phyloP scores from a whole-genome alignment of 2,329 filamentous ascomycete genomes.

The Venturia aucupariae region DNA sequence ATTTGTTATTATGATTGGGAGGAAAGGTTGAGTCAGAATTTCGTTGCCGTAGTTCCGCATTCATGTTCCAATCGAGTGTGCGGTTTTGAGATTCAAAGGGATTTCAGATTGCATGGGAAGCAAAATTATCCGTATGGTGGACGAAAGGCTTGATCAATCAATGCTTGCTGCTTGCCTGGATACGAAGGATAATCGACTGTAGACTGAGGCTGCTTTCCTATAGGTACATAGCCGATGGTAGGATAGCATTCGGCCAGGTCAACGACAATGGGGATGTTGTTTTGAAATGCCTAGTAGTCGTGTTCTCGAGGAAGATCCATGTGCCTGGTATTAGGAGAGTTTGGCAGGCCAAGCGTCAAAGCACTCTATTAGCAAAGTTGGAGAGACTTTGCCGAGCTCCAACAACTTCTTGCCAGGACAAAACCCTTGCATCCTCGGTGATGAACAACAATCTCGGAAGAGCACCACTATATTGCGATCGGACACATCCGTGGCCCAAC shows the following conservation, averaged over 20 bases:
- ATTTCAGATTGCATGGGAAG: constrained; percentile 54
- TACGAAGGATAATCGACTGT: neutral
- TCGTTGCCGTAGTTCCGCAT: constrained; percentile 55
- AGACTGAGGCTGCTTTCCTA: too few species aligned
- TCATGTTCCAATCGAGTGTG: constrained; percentile 47
- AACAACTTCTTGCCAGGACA: neutral
- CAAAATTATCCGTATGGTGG: constrained; percentile 37
- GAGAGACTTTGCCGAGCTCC: too few species aligned
- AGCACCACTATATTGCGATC: neutral
- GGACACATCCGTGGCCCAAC: neutral
- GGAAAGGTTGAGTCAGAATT: constrained; percentile 27
- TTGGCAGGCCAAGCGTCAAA: too few species aligned
- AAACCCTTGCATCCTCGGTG: neutral
- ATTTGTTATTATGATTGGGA: neutral
- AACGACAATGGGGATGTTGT: too few species aligned
- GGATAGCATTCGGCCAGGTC: too few species aligned
- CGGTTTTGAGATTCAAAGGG: constrained; percentile 51
- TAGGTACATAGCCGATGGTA: too few species aligned
- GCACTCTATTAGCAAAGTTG: too few species aligned
- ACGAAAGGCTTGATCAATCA: neutral
- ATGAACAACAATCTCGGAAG: neutral
- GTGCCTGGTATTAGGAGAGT: too few species aligned
- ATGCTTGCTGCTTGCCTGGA: neutral
- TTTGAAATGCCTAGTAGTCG: too few species aligned
- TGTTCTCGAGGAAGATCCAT: neutral